Percentiles rank a stretch among this genome's conserved stretches.
These are phyloP conservation scores for Flaveria floridana DNA, from an alignment of 140 eudicot species.

Conservation along the genomic window DNA sequence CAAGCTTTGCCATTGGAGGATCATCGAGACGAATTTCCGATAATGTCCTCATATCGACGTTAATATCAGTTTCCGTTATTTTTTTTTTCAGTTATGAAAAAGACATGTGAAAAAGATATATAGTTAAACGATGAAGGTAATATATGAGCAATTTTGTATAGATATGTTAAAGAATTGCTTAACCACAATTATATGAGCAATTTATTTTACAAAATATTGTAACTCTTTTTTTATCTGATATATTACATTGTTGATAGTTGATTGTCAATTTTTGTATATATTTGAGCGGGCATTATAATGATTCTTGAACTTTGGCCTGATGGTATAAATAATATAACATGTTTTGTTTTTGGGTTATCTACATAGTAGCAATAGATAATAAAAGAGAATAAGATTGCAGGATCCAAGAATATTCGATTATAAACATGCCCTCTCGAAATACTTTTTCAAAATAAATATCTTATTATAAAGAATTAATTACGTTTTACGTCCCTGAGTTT, in stretches of 20 bases:
- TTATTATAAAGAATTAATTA: too few relatives aligned
- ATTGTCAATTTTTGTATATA: neutral
- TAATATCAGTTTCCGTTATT: constrained; percentile 25
- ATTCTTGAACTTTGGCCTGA: too few relatives aligned
- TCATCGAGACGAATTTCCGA: constrained; percentile 39
- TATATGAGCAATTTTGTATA: constrained; percentile 38
- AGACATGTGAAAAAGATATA: neutral
- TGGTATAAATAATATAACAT: too few relatives aligned
- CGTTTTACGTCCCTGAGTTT: too few relatives aligned
- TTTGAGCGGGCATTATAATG: neutral
- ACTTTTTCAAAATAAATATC: too few relatives aligned
- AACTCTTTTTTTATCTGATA: neutral
- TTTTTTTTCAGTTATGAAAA: constrained; percentile 25
- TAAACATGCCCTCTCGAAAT: too few relatives aligned
- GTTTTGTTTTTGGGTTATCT: too few relatives aligned
- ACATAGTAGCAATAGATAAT: too few relatives aligned
- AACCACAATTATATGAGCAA: neutral
- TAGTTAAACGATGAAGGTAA: constrained; percentile 27
- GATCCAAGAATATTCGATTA: too few relatives aligned
- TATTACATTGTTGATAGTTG: neutral
- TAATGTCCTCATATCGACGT: constrained; percentile 26
- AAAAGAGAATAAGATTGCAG: too few relatives aligned
- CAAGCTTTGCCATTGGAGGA: constrained; percentile 52
- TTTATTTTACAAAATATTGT: neutral
- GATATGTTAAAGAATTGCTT: constrained; percentile 33